Base-by-base conservation (phyloP, 2,329 filamentous ascomycete species). In the Cladophialophora chaetospira region DNA sequence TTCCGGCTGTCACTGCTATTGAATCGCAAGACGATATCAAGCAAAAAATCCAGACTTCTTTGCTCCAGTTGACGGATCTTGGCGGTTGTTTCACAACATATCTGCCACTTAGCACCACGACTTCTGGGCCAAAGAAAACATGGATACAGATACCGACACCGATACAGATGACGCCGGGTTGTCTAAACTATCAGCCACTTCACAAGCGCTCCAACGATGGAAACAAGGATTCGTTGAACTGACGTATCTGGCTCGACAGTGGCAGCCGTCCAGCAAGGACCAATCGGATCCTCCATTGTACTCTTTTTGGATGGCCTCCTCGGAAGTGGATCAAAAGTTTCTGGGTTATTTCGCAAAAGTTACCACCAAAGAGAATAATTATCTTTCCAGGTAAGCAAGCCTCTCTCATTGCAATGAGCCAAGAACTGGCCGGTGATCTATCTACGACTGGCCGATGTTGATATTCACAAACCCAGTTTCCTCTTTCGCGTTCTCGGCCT, bases 251-350 rank as follows among this genome's bases (percentile, higher is more conserved):
- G 55, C 54, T 61, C 54, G 61, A 57, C 61, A 64, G 62, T 68
- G 61, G 62, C 63, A 70, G 60, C 60, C 67, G 53, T 29, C 21
- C 48, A 43, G 35, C n/a, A 42, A 21, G 26, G 36, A 31, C 23
- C 65, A 66, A 65, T 69, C 68, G 45, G 61, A 65, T 25, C 65
- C 60, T 53, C 67, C 63, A 19, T 58, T 68, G 29, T 67, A 74
- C 57, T 66, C 65, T 65, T 67, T 73, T 71, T 75, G 73, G 72
- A 99, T 97, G 94, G 94, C 94, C 76, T 94, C 92, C 71, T 94
- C 91, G 60, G 91, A 96, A 76, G 91, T 97, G 61, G 94, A 99
- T 73, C 92, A 96, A 77, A 99, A 97, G 77, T 96, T 95, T 75
- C 82, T 99, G 68, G 91, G 91, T 75, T 87, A 86, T 70, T 87